Evolutionary conservation across 371 early-diverging fungal genomes (phyloP).

Genomic region (Smittium culicis): DNA sequence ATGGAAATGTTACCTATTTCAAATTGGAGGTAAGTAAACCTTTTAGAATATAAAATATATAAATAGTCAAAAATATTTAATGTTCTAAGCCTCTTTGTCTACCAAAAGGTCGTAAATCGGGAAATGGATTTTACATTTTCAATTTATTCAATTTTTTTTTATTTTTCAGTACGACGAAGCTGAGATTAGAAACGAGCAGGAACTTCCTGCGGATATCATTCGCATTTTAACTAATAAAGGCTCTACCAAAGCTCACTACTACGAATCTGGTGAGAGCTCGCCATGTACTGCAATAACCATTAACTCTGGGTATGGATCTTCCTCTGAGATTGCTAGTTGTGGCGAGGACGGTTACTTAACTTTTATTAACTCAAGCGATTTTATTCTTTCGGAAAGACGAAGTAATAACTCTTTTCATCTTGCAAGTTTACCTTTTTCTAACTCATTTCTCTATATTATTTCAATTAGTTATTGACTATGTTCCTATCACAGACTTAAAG

Average conservation of each 20-base stretch:
- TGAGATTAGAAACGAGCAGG: not conserved
- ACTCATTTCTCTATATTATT: not conserved
- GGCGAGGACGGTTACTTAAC: conserved; percentile 7
- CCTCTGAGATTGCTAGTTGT: conserved; percentile 4
- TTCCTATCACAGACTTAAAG: conserved; percentile 9
- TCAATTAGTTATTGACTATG: conserved; percentile 4
- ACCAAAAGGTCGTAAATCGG: too few relatives aligned
- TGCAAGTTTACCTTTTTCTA: not conserved
- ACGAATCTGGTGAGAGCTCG: not conserved
- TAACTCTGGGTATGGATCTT: not conserved
- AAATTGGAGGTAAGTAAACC: conserved; percentile 1
- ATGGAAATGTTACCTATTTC: conserved; percentile 5
- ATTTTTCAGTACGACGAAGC: not conserved
- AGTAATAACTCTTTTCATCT: not conserved
- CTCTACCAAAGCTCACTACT: not conserved
- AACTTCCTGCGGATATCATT: not conserved
- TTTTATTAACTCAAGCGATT: not conserved
- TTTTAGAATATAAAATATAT: not conserved
- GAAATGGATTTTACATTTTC: too few relatives aligned
- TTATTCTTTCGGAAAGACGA: not conserved
- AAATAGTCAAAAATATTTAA: too few relatives aligned
- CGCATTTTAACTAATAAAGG: not conserved
- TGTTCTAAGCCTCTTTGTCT: too few relatives aligned
- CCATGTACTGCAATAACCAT: not conserved
- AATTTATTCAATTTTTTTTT: too few relatives aligned